Conservation (phyloP, 345 rosid genomes). For the Camelina sativa region DNA sequence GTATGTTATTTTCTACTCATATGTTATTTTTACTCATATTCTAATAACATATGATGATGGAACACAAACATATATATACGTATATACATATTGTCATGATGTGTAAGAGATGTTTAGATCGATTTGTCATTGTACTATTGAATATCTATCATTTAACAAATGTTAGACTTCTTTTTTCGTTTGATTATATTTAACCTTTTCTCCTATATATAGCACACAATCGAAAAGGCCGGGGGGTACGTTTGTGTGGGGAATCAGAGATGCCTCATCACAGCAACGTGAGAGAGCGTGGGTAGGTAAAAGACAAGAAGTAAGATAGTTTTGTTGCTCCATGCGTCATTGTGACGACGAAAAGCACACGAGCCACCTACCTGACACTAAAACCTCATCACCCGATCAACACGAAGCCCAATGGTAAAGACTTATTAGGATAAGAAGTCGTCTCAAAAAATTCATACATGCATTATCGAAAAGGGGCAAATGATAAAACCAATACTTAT, state of each 20-base stretch:
- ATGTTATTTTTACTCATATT: too few relatives aligned
- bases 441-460: background rate
- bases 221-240: background rate
- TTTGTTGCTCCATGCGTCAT: constrained; percentile 12
- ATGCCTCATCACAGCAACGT: background rate
- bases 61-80: background rate
- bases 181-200: too few relatives aligned
- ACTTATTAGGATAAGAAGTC: background rate
- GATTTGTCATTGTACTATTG: background rate
- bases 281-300: constrained; percentile 17
- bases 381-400: constrained; percentile 18
- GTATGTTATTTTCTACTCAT: too few relatives aligned
- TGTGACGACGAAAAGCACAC: constrained; percentile 24
- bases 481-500: too few relatives aligned
- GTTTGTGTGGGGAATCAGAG: background rate
- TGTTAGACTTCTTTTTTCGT: too few relatives aligned
- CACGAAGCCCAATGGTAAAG: constrained; percentile 1
- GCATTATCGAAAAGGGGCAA: too few relatives aligned
- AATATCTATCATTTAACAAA: background rate
- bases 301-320: background rate
- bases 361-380: constrained; percentile 38
- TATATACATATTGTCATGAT: background rate
- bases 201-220: background rate
- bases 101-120: background rate
- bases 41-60: too few relatives aligned